phyloP scores from a whole-genome alignment of 2,329 filamentous ascomycete species.

The Fusarium sp. region DNA sequence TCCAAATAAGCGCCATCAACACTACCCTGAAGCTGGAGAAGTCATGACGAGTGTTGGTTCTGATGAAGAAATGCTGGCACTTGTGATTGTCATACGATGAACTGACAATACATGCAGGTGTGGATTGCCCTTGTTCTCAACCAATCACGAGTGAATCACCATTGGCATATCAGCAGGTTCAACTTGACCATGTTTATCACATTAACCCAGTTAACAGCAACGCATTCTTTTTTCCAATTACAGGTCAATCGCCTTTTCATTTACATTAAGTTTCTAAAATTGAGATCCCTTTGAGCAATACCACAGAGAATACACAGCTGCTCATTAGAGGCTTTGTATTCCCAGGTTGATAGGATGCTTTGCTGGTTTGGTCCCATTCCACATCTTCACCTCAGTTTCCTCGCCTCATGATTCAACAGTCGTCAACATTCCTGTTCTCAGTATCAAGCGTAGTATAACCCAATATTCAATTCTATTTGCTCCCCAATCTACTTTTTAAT shows the following conservation, averaged over 20 bases:
- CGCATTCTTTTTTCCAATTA: accelerated
- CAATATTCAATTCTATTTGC: background rate
- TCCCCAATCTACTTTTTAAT: background rate
- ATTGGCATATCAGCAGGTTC: background rate
- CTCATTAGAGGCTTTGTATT: too few species aligned
- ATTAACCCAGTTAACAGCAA: background rate
- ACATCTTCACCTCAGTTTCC: background rate
- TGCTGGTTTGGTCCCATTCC: background rate
- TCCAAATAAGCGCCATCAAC: background rate
- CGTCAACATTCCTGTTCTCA: background rate
- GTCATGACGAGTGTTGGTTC: background rate
- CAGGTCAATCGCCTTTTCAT: background rate
- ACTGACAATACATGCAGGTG: background rate
- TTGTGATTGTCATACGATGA: background rate
- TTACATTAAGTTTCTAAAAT: background rate
- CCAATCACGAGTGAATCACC: background rate
- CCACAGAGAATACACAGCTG: background rate
- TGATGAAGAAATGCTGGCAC: background rate
- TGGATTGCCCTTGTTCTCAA: background rate
- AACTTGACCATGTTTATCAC: background rate
- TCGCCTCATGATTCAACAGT: background rate
- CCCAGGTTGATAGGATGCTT: too few species aligned
- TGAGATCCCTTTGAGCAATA: too few species aligned
- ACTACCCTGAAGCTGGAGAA: background rate
- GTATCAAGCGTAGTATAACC: background rate